These are phyloP conservation scores for Solanum bulbocastanum DNA, from an alignment of 257 asterid genomes.

Conservation along the genomic window DNA sequence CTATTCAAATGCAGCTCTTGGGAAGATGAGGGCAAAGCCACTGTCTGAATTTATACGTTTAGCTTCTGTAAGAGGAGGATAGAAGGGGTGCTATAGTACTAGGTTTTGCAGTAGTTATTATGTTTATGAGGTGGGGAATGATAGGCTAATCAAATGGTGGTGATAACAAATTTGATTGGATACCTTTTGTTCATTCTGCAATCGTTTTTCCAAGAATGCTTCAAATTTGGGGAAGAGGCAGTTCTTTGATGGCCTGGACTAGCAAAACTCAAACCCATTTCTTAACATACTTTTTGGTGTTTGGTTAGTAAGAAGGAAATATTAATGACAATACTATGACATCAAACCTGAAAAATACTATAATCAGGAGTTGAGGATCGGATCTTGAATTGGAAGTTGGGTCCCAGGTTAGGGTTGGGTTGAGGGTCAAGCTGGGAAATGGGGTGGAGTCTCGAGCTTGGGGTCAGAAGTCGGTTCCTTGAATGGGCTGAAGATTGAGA, in stretches of 20 bases:
- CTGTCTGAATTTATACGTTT: background rate
- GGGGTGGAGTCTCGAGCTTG: too few species aligned
- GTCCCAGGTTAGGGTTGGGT: background rate
- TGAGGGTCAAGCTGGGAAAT: too few species aligned
- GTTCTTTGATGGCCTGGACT: background rate
- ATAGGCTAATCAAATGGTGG: background rate
- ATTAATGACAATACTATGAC: background rate
- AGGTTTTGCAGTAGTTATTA: background rate
- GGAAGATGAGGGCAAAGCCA: background rate
- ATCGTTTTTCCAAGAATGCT: background rate
- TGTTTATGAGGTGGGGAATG: background rate
- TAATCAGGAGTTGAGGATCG: too few species aligned
- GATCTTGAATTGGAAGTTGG: background rate
- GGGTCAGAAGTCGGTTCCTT: too few species aligned
- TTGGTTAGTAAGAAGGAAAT: too few species aligned
- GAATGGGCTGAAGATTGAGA: too few species aligned
- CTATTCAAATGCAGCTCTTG: background rate
- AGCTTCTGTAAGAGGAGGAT: background rate
- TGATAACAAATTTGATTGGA: background rate
- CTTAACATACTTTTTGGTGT: too few species aligned
- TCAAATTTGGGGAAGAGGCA: background rate
- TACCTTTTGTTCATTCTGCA: background rate
- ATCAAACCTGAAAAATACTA: background rate
- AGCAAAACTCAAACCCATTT: background rate
- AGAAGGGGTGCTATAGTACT: background rate